phyloP scores from a whole-genome alignment of 352 stramenopile genomes.

The Globisporangium ultimum region DNA sequence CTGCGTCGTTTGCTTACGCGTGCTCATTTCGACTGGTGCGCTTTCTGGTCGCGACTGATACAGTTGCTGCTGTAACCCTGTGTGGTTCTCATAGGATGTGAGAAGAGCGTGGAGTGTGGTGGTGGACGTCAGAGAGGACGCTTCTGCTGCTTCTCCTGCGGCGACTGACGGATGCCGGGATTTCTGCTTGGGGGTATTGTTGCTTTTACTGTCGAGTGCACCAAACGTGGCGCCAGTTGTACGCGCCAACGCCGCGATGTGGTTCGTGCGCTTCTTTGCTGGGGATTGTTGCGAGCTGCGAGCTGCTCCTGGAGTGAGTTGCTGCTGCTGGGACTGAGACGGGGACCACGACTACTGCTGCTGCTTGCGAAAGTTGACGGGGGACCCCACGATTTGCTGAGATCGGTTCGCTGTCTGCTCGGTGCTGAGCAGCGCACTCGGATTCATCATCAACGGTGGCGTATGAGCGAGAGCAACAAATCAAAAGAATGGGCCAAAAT shows the following conservation, averaged over 20 bases:
- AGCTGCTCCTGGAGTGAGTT: neutral
- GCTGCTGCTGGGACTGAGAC: neutral
- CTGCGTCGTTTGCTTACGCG: constrained; percentile 1
- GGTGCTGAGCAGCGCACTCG: too few species aligned
- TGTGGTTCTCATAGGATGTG: neutral
- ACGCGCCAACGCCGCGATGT: neutral
- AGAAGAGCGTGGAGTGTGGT: constrained; percentile 39
- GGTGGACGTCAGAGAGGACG: constrained; percentile 21
- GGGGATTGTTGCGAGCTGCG: neutral
- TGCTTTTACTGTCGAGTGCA: neutral
- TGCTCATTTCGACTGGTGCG: constrained; percentile 2
- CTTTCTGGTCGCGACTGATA: constrained; percentile 4
- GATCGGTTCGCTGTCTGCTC: too few species aligned
- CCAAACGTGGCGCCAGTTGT: neutral
- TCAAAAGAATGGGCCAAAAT: too few species aligned
- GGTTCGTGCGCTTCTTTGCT: neutral
- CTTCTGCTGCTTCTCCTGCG: neutral
- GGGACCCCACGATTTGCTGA: constrained; percentile 13
- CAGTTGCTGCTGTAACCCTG: constrained; percentile 6
- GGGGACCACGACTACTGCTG: neutral
- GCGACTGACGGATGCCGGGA: neutral
- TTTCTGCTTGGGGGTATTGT: too few species aligned
- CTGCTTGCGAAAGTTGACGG: constrained; percentile 12
- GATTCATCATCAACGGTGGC: too few species aligned
- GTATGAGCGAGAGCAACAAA: too few species aligned